phyloP scores from a whole-genome alignment of 495 filamentous ascomycete genomes.

The Podospora comata region DNA sequence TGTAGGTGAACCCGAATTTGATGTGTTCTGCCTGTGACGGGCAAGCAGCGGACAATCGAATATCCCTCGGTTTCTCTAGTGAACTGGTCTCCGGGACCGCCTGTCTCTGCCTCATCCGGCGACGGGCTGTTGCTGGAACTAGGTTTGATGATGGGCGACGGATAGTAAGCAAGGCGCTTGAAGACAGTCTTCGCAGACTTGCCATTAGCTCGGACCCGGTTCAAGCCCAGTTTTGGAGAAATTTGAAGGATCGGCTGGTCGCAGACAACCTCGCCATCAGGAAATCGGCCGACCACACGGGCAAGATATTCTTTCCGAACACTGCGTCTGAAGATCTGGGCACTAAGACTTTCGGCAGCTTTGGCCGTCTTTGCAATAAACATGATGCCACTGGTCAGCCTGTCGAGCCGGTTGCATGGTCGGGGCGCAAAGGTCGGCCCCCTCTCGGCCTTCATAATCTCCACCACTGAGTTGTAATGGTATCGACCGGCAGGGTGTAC shows the following conservation, averaged over 20 bases:
- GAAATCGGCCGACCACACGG: conserved; percentile 85
- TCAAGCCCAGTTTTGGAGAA: conserved; percentile 90
- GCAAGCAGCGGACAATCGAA: conserved; percentile 90
- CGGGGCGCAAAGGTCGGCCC: conserved; percentile 66
- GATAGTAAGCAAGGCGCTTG: conserved; percentile 83
- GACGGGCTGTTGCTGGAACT: background rate
- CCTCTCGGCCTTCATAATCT: conserved; percentile 84
- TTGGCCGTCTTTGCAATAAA: conserved; percentile 84
- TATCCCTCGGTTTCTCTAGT: conserved; percentile 59
- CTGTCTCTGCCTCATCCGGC: background rate
- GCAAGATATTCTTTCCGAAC: conserved; percentile 95
- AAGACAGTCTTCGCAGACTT: conserved; percentile 89
- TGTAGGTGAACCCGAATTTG: conserved; percentile 95
- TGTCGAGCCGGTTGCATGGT: conserved; percentile 89
- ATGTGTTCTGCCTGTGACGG: conserved; percentile 90
- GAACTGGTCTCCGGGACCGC: background rate
- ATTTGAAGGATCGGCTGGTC: conserved; percentile 92
- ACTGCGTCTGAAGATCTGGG: conserved; percentile 67
- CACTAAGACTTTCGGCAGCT: conserved; percentile 71
- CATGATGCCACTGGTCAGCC: conserved; percentile 94
- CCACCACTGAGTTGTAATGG: conserved; percentile 87
- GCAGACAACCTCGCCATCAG: conserved; percentile 76
- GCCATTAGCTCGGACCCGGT: conserved; percentile 86
- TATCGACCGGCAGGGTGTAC: conserved; percentile 95
- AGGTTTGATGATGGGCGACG: conserved; percentile 36